Base-by-base conservation (phyloP, 2,329 filamentous ascomycete genomes). In the Hypoxylon sp. region DNA sequence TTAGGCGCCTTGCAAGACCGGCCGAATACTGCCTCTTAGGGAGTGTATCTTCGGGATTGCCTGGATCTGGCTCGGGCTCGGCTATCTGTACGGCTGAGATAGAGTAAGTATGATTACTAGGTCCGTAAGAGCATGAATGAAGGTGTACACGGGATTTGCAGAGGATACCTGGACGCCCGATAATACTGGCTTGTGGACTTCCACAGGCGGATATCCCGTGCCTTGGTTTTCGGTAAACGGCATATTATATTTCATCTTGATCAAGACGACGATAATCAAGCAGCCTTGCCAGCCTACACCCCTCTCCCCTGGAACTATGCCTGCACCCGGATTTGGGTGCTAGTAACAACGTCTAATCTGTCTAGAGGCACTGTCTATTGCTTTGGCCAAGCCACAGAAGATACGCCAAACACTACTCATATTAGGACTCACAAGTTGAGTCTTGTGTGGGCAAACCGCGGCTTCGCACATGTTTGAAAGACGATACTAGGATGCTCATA, bases 51-150 rank as follows among this genome's bases (percentile, higher is more conserved):
- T 82, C 80, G 11, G 72, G 67, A 43, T 41, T 55, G 47, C n/a
- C 54, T 46, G 73, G 65, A 11, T 76, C 69, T 28, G 72, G 67
- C 58, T 79, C 77, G 19, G 85, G 84, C 69, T 87, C 85, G 48
- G 84, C 82, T 62, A 88, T 88, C 71, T 87, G 85, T 56, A 88
- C 86, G 59, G 84, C 85, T 83, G 59, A 44, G 32, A 47, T 49
- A 26, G 37, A 58, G 67, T 74, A 59, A 48, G 15, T 52, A 48
- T 34, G 41, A 19, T 39, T 43, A 11, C 17, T 19, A 41, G 22
- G 44, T 34, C 32, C 3, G 20, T 24, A 46, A 24, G 5, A 6
- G 8, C 11, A 43, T 24, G 13, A 4, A 41, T 5, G n/a, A n/a
- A n/a, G n/a, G n/a, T n/a, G n/a, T n/a, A n/a, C n/a, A n/a, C n/a